Conservation (phyloP, 2,329 filamentous ascomycete genomes). For the Fusarium napiforme region DNA sequence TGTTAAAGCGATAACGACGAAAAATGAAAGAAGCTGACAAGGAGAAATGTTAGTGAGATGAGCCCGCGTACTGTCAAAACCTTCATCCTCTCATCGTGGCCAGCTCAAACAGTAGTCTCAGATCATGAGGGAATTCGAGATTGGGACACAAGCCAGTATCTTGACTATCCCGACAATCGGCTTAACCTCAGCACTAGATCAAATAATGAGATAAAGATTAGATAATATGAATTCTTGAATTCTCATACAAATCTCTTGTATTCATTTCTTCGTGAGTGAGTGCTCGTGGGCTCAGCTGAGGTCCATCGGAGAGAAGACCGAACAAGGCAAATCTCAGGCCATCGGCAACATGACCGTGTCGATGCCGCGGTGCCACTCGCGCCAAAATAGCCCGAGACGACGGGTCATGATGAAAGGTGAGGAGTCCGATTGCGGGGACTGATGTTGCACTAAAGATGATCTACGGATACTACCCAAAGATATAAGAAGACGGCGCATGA, state of each 20-base stretch:
- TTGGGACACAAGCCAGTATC: background rate
- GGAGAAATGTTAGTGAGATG: accelerated
- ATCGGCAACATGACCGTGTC: slow-evolving; percentile 17
- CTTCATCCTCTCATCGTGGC: too few species aligned
- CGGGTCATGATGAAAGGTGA: slow-evolving; percentile 15
- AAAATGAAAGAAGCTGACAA: too few species aligned
- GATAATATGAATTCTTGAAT: background rate
- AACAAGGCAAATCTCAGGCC: background rate
- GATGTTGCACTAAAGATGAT: background rate
- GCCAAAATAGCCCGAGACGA: slow-evolving; percentile 22
- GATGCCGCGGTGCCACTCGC: slow-evolving; percentile 13
- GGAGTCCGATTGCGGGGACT: slow-evolving; percentile 35
- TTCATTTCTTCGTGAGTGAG: background rate
- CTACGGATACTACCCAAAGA: background rate
- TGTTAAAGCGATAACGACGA: too few species aligned
- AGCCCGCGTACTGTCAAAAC: accelerated
- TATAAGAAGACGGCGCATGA: slow-evolving; percentile 4
- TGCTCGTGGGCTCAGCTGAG: background rate
- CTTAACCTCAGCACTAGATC: background rate
- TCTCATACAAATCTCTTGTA: background rate
- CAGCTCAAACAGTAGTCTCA: background rate
- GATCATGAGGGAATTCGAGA: background rate
- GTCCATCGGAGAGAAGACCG: slow-evolving; percentile 20
- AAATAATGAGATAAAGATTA: background rate
- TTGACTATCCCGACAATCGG: background rate